phyloP scores from a whole-genome alignment of 164 flowering plant species.

The Nymphaea colorata region DNA sequence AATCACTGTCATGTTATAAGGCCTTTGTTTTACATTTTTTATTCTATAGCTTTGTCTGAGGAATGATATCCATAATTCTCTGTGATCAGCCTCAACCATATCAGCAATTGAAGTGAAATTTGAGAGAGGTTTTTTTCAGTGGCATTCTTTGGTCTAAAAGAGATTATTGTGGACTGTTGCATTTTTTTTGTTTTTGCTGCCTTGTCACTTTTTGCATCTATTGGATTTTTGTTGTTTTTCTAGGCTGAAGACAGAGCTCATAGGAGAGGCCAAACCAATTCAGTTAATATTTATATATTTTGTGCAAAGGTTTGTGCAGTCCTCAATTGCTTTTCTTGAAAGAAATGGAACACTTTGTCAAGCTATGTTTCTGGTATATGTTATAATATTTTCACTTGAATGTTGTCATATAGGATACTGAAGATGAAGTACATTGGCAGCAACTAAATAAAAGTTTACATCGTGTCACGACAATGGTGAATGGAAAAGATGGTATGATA shows the following conservation, averaged over 20 bases:
- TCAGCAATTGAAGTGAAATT: too few relatives aligned
- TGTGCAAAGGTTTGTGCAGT: conserved; percentile 69
- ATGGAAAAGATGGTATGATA: conserved; percentile 77
- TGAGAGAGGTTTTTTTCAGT: too few relatives aligned
- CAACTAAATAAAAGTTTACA: conserved; percentile 52
- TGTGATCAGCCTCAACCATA: too few relatives aligned
- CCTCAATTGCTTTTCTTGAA: neutral
- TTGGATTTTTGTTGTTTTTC: neutral
- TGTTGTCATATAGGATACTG: conserved; percentile 51
- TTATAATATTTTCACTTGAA: neutral
- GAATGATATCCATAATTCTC: too few relatives aligned
- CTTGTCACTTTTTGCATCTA: too few relatives aligned
- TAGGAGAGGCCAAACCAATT: conserved; percentile 80
- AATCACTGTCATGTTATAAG: too few relatives aligned
- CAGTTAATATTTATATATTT: conserved; percentile 81
- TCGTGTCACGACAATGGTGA: conserved; percentile 65
- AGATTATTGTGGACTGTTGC: too few relatives aligned
- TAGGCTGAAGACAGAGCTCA: conserved; percentile 99
- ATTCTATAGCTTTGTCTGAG: too few relatives aligned
- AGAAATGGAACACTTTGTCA: neutral
- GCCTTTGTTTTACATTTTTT: too few relatives aligned
- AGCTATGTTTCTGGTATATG: neutral
- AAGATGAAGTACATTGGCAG: conserved; percentile 74
- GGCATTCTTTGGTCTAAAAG: too few relatives aligned
- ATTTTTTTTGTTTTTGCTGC: too few relatives aligned